Evolutionary conservation across 306 rosid species (phyloP).

Genomic region (Ormosia semicastrata): DNA sequence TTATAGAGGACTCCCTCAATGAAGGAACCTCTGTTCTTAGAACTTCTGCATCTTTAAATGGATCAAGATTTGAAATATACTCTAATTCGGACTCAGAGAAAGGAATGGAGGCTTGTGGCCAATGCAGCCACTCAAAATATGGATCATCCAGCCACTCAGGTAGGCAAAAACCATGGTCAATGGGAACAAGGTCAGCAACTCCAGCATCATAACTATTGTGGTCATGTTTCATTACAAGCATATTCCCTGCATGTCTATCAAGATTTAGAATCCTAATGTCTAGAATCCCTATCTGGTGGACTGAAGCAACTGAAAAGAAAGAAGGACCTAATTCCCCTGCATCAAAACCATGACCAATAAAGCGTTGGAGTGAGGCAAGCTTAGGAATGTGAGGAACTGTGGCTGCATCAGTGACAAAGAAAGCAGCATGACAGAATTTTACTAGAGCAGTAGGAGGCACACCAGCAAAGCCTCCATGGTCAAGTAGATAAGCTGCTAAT

Average conservation of each 20-base stretch:
- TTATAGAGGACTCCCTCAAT: constrained; percentile 64
- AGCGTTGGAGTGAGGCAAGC: constrained; percentile 86
- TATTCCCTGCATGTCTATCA: constrained; percentile 91
- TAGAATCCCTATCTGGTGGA: constrained; percentile 75
- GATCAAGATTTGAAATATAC: constrained; percentile 74
- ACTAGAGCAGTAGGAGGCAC: constrained; percentile 97
- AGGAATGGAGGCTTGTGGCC: constrained; percentile 89
- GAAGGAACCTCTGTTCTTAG: constrained; percentile 60
- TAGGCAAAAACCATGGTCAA: constrained; percentile 92
- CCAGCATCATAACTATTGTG: constrained; percentile 24
- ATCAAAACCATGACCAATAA: constrained; percentile 75
- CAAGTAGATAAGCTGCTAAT: constrained; percentile 92
- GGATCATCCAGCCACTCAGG: constrained; percentile 98
- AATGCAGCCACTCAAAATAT: constrained; percentile 94
- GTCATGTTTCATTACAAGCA: constrained; percentile 67
- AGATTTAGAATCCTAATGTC: constrained; percentile 79
- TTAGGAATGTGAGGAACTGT: constrained; percentile 41
- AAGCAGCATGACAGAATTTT: constrained; percentile 63
- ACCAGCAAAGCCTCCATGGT: constrained; percentile 74
- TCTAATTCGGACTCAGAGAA: constrained; percentile 72
- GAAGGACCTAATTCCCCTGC: constrained; percentile 92
- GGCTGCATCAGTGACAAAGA: constrained; percentile 38
- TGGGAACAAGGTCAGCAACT: constrained; percentile 72
- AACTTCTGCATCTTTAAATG: constrained; percentile 72
- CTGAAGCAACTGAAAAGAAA: constrained; percentile 67